Conservation (phyloP, 208 protist genomes). For the Polymyxa betae region DNA sequence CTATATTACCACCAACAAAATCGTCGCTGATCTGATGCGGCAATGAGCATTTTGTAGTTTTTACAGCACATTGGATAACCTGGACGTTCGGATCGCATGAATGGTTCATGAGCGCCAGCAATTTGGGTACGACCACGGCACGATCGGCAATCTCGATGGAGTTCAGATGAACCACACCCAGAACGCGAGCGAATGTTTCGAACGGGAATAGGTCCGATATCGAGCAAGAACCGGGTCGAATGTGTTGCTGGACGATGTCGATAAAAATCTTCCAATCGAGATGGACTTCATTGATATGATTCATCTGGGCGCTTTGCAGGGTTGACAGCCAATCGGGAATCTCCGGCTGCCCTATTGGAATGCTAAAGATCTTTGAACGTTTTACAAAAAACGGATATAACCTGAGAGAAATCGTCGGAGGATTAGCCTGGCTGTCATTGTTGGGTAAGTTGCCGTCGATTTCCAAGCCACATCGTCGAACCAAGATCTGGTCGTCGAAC, state of each 20-base stretch:
- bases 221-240: neutral
- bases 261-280: neutral
- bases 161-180: constrained; percentile 31
- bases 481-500: neutral
- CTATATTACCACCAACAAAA: neutral
- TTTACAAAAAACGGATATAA: neutral
- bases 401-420: neutral
- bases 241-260: neutral
- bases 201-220: neutral
- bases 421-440: neutral
- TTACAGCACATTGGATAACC: too few relatives aligned
- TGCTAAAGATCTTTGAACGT: neutral
- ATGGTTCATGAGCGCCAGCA: constrained; percentile 29
- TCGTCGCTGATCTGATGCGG: neutral
- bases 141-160: neutral
- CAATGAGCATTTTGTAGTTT: neutral
- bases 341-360: neutral
- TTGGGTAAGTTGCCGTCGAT: neutral
- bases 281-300: neutral
- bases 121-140: neutral
- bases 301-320: neutral
- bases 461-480: neutral
- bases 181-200: neutral
- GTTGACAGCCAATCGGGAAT: neutral
- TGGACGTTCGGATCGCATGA: constrained; percentile 28